Base-by-base conservation (phyloP, 306 rosid genomes). In the Gleditsia sinensis region DNA sequence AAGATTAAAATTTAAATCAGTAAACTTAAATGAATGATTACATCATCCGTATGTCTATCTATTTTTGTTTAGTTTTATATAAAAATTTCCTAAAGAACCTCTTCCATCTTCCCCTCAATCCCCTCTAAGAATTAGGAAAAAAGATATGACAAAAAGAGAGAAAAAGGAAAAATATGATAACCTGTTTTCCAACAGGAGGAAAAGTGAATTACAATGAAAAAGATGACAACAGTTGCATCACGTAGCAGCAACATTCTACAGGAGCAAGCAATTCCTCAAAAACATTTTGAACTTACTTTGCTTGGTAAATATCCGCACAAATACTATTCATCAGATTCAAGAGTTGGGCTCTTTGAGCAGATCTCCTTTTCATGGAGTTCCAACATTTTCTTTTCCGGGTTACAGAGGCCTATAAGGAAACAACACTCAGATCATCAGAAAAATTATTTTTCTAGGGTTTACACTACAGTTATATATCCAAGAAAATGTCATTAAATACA, bases 341-440 rank as follows among this genome's bases (percentile, higher is more conserved):
- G 25, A 1, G 98, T 94, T 7, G 98, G 90, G 82, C 85, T 86
- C 74, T 79, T 82, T 55, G 83, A 68, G 79, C 98, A 94, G 87
- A 85, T 88, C 34, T 91, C 94, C 67, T 42, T 78, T 80, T 81
- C 74, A 85, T 94, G 97, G 45, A 94, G 96, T 86, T 94, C 97
- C 87, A 94, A 54, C 82, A 94, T 75, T 81, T 73, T 88, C 79
- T 78, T 74, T 83, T 94, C 97, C 7, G 98, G 96, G 62, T 90
- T 76, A 80, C 98, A 94, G 37, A 94, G 96, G 74, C 98, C 98
- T 94, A 87, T 68, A 62, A 14, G 40, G 65, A 80, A 75, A 70
- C 57, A 68, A 46, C 33, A 64, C 6, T 63, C 10, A 51, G 55
- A 77, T 71, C 34, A 57, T 71, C 12, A 72, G 48, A 2, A 21